These are phyloP conservation scores for Ceriops decandra DNA, from an alignment of 345 rosid species.

Conservation along the genomic window DNA sequence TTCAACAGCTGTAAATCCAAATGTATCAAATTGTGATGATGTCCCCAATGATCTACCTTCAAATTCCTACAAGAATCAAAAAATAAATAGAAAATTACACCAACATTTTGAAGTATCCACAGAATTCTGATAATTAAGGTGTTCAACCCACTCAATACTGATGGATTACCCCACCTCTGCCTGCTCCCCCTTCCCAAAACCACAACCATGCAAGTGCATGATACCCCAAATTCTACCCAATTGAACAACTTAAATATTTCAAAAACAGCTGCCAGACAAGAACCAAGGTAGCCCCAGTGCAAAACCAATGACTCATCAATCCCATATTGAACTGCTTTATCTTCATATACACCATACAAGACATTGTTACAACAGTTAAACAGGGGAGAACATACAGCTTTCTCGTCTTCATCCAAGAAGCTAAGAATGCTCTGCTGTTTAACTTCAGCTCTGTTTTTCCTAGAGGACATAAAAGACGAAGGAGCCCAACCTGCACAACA, in stretches of 20 bases:
- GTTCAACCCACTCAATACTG: no score
- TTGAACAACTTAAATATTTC: no score
- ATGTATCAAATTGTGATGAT: constrained; percentile 86
- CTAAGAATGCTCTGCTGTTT: constrained; percentile 75
- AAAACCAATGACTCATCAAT: no score
- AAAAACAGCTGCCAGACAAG: no score
- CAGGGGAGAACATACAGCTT: constrained; percentile 46
- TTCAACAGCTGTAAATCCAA: constrained; percentile 96
- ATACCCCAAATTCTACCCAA: no score
- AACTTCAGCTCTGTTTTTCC: constrained; percentile 90
- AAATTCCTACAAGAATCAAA: constrained; percentile 53
- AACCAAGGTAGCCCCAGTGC: no score
- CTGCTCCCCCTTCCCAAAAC: no score
- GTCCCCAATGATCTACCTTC: constrained; percentile 68
- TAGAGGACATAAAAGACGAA: constrained; percentile 77
- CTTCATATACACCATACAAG: no score
- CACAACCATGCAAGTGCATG: not conserved
- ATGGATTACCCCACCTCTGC: not conserved
- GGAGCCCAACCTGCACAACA: constrained; percentile 87
- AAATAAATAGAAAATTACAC: not conserved
- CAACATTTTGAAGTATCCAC: not conserved
- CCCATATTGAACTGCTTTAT: no score
- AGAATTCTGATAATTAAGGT: not conserved
- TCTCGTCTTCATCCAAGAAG: constrained; percentile 93
- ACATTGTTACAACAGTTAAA: not conserved